Percentiles rank a stretch among this genome's conserved stretches.
Conservation (phyloP, 768 basidiomycete species). For the Mycena alexandri region DNA sequence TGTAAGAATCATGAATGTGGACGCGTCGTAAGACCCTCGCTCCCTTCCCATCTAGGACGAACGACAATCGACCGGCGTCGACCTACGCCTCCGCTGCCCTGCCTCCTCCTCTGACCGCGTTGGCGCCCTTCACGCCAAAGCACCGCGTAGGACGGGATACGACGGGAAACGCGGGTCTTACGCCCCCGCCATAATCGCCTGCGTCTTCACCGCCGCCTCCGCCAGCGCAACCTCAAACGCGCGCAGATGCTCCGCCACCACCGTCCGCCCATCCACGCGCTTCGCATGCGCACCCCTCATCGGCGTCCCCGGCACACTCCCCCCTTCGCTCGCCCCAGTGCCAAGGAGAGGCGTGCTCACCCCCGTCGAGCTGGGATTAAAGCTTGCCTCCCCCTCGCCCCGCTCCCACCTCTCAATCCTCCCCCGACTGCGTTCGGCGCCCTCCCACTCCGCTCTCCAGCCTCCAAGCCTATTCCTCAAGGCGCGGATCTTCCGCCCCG, state of each 20-base stretch:
- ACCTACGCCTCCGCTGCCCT: too few relatives aligned
- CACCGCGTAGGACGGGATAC: too few relatives aligned
- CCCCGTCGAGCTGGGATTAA: too few relatives aligned
- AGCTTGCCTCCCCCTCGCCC: conserved; percentile 57
- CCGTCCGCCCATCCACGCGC: conserved; percentile 74
- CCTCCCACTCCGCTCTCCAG: conserved; percentile 87
- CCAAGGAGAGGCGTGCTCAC: background rate
- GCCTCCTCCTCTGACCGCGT: too few relatives aligned
- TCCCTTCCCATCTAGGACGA: too few relatives aligned
- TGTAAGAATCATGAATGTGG: too few relatives aligned
- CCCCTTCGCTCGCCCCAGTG: conserved; percentile 59
- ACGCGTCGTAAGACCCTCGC: too few relatives aligned
- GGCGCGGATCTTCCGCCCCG: conserved; percentile 87
- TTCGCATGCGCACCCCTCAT: conserved; percentile 49
- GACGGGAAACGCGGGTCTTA: background rate
- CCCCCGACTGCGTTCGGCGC: conserved; percentile 81
- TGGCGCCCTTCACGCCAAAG: too few relatives aligned
- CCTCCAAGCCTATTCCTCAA: conserved; percentile 86
- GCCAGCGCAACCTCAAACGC: conserved; percentile 81
- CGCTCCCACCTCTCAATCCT: conserved; percentile 88
- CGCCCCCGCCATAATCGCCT: conserved; percentile 81
- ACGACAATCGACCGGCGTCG: too few relatives aligned
- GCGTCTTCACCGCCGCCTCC: conserved; percentile 82
- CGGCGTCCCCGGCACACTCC: conserved; percentile 39
- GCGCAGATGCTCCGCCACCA: conserved; percentile 83